These are phyloP conservation scores for Orbilia oligospora DNA, from an alignment of 2,329 filamentous ascomycete species.

Conservation along the genomic window DNA sequence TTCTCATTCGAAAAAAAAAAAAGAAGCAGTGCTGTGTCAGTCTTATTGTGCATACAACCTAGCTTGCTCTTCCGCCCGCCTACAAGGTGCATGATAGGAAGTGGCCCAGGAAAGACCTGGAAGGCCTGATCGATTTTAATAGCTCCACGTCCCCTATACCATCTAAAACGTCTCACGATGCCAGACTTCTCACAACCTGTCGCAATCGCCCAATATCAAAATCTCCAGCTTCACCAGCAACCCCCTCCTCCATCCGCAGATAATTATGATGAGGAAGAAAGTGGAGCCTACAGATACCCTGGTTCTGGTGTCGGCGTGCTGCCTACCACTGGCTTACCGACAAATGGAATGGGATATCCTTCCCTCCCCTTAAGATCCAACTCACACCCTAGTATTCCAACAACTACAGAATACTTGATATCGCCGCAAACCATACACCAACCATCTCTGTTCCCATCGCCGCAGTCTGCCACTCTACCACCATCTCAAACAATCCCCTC, in stretches of 20 bases:
- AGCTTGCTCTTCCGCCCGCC: conserved; percentile 33
- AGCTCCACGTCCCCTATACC: conserved; percentile 31
- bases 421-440: conserved; percentile 55
- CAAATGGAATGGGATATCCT: conserved; percentile 57
- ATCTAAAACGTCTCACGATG: conserved; percentile 45
- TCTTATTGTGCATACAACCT: conserved; percentile 56
- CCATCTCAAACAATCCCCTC: conserved; percentile 57
- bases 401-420: conserved; percentile 59
- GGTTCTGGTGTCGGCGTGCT: conserved; percentile 56
- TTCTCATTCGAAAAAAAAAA: conserved; percentile 27
- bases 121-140: conserved; percentile 36
- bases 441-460: conserved; percentile 48
- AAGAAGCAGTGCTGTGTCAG: conserved; percentile 16
- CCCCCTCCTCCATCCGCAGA: conserved; percentile 58
- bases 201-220: conserved; percentile 60
- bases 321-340: conserved; percentile 56
- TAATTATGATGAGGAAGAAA: conserved; percentile 58
- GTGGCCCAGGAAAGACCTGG: conserved; percentile 40
- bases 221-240: conserved; percentile 59
- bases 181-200: conserved; percentile 58
- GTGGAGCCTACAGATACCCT: conserved; percentile 60
- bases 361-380: conserved; percentile 61
- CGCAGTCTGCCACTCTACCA: conserved; percentile 44
- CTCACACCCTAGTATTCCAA: conserved; percentile 56
- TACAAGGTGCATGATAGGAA: conserved; percentile 50